These are phyloP conservation scores for Hanseniaspora uvarum DNA, from an alignment of 1,139 yeast genomes.

Conservation along the genomic window DNA sequence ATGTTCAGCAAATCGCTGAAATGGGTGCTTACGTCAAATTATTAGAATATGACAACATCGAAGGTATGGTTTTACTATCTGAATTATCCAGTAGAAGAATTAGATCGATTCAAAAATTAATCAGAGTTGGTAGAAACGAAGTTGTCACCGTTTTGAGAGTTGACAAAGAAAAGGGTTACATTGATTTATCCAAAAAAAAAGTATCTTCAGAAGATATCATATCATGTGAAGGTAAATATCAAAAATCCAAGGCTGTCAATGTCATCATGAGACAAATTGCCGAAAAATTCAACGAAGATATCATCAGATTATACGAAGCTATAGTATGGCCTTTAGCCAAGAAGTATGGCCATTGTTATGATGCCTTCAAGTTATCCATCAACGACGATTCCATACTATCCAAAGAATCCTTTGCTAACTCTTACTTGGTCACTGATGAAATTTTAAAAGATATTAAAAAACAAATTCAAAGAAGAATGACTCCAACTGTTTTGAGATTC, in stretches of 20 bases:
- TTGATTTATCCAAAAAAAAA: slow-evolving; percentile 93
- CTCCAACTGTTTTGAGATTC: slow-evolving; percentile 95
- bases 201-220: slow-evolving; percentile 96
- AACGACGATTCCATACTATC: slow-evolving; percentile 79
- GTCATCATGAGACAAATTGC: slow-evolving; percentile 97
- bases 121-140: slow-evolving; percentile 96
- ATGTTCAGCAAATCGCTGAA: slow-evolving; percentile 95
- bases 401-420: slow-evolving; percentile 79
- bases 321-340: slow-evolving; percentile 97
- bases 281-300: slow-evolving; percentile 80
- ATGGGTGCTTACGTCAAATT: slow-evolving; percentile 97
- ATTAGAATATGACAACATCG: slow-evolving; percentile 93
- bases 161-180: slow-evolving; percentile 96
- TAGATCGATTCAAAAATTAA: slow-evolving; percentile 91
- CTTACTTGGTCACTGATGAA: slow-evolving; percentile 49
- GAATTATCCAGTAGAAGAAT: slow-evolving; percentile 98
- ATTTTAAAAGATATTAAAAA: slow-evolving; percentile 70
- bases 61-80: slow-evolving; percentile 94
- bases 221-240: slow-evolving; percentile 95
- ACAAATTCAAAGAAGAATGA: slow-evolving; percentile 83
- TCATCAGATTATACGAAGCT: slow-evolving; percentile 74
- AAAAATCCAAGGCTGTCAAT: slow-evolving; percentile 94
- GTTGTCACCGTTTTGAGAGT: slow-evolving; percentile 98
- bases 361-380: slow-evolving; percentile 91
- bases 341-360: slow-evolving; percentile 94